Evolutionary conservation across 306 rosid species (phyloP).

Genomic region (Urtica urens): DNA sequence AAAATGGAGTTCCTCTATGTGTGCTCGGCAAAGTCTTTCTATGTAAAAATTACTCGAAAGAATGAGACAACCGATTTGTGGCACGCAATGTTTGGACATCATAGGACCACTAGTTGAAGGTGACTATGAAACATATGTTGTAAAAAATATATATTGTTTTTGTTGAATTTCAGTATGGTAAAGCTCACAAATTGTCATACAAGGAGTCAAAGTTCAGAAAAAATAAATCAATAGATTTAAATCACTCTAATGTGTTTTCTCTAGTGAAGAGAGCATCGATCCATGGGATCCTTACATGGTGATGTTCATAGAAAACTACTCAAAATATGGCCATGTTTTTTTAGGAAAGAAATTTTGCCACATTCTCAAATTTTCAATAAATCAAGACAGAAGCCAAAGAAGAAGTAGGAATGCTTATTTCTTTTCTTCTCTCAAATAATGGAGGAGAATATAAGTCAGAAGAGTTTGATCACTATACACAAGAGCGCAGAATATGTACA

Average conservation of each 20-base stretch:
- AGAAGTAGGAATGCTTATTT: not conserved
- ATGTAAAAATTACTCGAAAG: not conserved
- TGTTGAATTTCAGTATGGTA: not conserved
- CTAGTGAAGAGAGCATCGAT: not conserved
- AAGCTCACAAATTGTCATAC: not conserved
- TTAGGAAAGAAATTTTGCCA: not conserved
- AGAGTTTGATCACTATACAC: not conserved
- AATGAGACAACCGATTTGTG: not conserved
- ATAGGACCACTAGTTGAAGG: not conserved
- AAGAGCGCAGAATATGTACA: constrained; percentile 7
- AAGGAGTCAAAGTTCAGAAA: not conserved
- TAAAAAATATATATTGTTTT: not conserved
- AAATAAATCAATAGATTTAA: not conserved
- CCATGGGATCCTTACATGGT: not conserved
- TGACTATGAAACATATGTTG: not conserved
- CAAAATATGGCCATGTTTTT: not conserved
- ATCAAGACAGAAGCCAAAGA: not conserved
- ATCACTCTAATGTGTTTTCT: not conserved
- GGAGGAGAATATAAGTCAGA: not conserved
- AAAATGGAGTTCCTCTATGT: not conserved
- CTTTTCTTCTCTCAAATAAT: not conserved
- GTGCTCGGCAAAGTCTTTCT: not conserved
- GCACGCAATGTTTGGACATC: not conserved
- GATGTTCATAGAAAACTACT: not conserved
- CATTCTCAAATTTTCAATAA: not conserved